phyloP scores from a whole-genome alignment of 148 eudicot species.

The Camellia sinensis region DNA sequence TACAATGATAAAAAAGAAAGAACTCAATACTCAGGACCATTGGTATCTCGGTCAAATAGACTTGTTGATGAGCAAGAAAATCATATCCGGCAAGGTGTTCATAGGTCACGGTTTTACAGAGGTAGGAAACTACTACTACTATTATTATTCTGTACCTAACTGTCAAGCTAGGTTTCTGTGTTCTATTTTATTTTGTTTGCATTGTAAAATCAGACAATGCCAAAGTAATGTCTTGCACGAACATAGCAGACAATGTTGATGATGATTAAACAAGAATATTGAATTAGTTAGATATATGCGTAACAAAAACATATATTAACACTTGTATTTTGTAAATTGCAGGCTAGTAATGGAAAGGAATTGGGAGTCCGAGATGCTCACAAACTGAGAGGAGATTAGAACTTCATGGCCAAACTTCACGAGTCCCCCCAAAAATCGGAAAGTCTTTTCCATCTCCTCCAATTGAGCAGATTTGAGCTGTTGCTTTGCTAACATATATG shows the following conservation, averaged over 20 bases:
- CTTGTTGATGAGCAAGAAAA: conserved; percentile 21
- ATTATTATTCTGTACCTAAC: background rate
- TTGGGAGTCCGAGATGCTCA: background rate
- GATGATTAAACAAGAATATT: too few relatives aligned
- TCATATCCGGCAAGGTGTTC: conserved; percentile 23
- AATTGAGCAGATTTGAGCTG: too few relatives aligned
- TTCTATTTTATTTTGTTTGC: background rate
- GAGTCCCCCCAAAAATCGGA: too few relatives aligned
- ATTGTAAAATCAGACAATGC: background rate
- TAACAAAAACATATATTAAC: too few relatives aligned
- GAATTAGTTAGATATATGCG: too few relatives aligned
- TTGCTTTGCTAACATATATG: too few relatives aligned
- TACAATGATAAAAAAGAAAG: conserved; percentile 11
- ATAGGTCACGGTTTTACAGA: conserved; percentile 33
- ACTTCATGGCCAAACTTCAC: too few relatives aligned
- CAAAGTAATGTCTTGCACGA: too few relatives aligned
- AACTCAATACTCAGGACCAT: conserved; percentile 27
- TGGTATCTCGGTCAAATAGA: conserved; percentile 23
- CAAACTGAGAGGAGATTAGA: background rate
- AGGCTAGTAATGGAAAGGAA: conserved; percentile 8
- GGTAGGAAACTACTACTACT: conserved; percentile 16
- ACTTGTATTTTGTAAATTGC: background rate
- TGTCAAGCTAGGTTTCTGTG: background rate
- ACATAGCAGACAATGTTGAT: too few relatives aligned
- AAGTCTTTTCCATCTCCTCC: too few relatives aligned